phyloP scores from a whole-genome alignment of 2,329 filamentous ascomycete species.

The Penicillium fuscoglaucum region DNA sequence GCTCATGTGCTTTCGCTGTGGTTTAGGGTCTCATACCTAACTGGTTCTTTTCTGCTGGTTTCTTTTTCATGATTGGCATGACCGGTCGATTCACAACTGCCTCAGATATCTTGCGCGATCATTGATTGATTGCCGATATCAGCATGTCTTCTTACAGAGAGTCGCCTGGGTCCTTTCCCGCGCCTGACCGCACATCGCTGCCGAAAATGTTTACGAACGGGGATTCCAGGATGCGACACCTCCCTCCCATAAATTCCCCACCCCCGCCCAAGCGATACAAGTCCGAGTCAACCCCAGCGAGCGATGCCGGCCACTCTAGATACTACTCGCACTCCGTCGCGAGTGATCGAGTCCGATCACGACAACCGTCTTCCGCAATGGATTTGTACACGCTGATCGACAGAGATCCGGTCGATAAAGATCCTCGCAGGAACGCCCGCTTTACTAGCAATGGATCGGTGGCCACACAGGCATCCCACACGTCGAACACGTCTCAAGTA shows the following conservation, averaged over 20 bases:
- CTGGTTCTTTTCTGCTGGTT: neutral
- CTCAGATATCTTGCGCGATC: neutral
- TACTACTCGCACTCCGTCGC: slow-evolving; percentile 30
- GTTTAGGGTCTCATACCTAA: neutral
- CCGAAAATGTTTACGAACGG: slow-evolving; percentile 16
- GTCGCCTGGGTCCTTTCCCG: neutral
- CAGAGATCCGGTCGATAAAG: slow-evolving; percentile 28
- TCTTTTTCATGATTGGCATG: neutral
- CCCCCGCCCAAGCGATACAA: slow-evolving; percentile 28
- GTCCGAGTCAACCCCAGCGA: slow-evolving; percentile 24
- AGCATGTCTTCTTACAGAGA: slow-evolving; percentile 9
- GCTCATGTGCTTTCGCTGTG: neutral
- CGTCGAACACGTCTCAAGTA: slow-evolving; percentile 21
- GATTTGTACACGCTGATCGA: slow-evolving; percentile 38
- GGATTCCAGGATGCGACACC: slow-evolving; percentile 11
- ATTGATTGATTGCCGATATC: slow-evolving; percentile 1
- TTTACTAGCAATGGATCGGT: slow-evolving; percentile 36
- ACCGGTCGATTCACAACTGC: neutral
- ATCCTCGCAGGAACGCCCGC: slow-evolving; percentile 20
- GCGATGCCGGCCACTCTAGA: slow-evolving; percentile 25
- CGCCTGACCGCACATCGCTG: slow-evolving; percentile 1
- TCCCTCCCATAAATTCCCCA: slow-evolving; percentile 23
- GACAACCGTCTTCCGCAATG: slow-evolving; percentile 40
- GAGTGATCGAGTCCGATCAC: slow-evolving; percentile 31
- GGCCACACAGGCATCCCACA: slow-evolving; percentile 23